phyloP scores from a whole-genome alignment of 2,329 filamentous ascomycete species.

The Drechslera avenae region DNA sequence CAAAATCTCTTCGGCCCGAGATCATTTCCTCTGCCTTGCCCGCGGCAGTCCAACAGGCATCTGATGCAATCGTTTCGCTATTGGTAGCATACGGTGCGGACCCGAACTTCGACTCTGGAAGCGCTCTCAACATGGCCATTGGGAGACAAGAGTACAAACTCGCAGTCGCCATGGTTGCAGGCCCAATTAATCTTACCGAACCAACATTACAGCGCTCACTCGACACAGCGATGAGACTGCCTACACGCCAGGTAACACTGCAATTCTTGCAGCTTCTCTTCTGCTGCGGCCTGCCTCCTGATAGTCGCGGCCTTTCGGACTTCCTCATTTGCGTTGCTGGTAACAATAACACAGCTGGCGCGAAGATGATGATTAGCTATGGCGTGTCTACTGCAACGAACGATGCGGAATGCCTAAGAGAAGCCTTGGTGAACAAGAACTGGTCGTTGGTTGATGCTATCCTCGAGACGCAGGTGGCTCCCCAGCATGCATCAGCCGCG shows the following conservation, averaged over 20 bases:
- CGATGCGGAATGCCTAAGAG: constrained; percentile 38
- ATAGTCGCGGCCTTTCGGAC: constrained; percentile 32
- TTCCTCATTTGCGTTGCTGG: constrained; percentile 38
- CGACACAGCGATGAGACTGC: constrained; percentile 36
- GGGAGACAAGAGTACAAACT: constrained; percentile 37
- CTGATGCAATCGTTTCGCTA: constrained; percentile 35
- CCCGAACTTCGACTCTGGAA: constrained; percentile 43
- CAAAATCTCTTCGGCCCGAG: constrained; percentile 38
- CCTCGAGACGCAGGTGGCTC: constrained; percentile 29
- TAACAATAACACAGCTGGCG: constrained; percentile 35
- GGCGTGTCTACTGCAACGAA: constrained; percentile 38
- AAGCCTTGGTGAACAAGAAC: constrained; percentile 35
- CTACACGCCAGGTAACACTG: constrained; percentile 33
- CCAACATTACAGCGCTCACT: constrained; percentile 37
- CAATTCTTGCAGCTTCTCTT: constrained; percentile 41
- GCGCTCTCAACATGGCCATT: constrained; percentile 41
- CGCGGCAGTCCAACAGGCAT: constrained; percentile 40
- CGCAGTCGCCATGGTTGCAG: constrained; percentile 36
- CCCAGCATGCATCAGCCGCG: constrained; percentile 36
- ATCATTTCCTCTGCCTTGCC: constrained; percentile 42
- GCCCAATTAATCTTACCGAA: constrained; percentile 29
- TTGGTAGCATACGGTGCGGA: constrained; percentile 42
- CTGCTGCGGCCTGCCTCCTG: constrained; percentile 40
- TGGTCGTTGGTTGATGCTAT: constrained; percentile 38
- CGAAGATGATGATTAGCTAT: constrained; percentile 39